Evolutionary conservation across 1,284 basidiomycete species (phyloP).

Genomic region (Naganishia sp.): DNA sequence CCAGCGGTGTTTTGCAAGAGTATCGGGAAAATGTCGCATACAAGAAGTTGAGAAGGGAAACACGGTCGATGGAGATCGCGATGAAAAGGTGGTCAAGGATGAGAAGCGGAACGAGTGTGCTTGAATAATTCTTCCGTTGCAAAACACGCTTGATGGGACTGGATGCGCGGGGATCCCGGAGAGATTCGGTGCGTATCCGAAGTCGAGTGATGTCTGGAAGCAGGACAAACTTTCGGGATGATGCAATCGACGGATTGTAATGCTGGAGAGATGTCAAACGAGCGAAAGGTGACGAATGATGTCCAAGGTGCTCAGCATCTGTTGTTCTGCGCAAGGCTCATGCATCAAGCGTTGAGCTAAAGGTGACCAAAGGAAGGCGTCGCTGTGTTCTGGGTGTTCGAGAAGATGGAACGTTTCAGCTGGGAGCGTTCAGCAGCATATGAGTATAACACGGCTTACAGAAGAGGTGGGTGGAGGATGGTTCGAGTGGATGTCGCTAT

Average conservation of each 20-base stretch:
- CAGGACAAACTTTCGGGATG: not conserved
- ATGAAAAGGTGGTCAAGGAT: not conserved
- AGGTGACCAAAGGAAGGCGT: conserved; percentile 17
- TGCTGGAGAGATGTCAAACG: not conserved
- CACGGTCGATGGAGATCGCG: not conserved
- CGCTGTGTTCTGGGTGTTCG: not conserved
- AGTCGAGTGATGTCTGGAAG: not conserved
- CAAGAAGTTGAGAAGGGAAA: not conserved
- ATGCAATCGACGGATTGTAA: not conserved
- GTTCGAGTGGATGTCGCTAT: not conserved
- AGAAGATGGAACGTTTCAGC: conserved; percentile 8
- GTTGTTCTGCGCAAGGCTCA: conserved; percentile 5
- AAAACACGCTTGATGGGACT: not conserved
- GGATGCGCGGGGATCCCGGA: not conserved
- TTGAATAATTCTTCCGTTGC: not conserved
- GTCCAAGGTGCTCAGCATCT: conserved; percentile 13
- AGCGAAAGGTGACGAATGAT: not conserved
- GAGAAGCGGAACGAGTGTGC: not conserved
- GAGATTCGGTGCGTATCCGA: not conserved
- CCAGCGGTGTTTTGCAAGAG: not conserved
- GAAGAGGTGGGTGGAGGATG: not conserved
- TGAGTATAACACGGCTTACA: no score
- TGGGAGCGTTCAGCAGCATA: not conserved
- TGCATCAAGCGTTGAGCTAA: conserved; percentile 29
- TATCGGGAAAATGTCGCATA: not conserved